Conservation (phyloP, 2,329 filamentous ascomycete genomes). For the Lecanoromycetidae sp. region DNA sequence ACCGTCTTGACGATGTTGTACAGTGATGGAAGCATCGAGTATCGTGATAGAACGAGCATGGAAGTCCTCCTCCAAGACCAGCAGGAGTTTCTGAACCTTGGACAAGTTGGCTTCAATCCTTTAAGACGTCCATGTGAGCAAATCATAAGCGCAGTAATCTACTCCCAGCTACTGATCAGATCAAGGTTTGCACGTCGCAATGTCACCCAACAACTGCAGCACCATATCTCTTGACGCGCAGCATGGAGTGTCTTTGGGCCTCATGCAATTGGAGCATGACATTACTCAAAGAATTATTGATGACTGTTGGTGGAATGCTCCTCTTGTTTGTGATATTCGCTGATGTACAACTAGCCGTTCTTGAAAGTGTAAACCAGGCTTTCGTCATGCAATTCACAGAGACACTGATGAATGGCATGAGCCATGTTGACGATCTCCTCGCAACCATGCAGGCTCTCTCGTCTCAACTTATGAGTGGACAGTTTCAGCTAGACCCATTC, state of each 20-base stretch:
- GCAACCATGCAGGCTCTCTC: slow-evolving; percentile 47
- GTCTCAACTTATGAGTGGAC: slow-evolving; percentile 15
- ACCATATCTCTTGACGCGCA: slow-evolving; percentile 23
- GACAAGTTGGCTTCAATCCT: slow-evolving; percentile 63
- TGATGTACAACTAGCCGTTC: slow-evolving; percentile 32
- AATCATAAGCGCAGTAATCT: no score
- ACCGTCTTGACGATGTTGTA: slow-evolving; percentile 61
- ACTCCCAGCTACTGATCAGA: not conserved
- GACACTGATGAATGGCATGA: slow-evolving; percentile 32
- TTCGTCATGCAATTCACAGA: slow-evolving; percentile 44
- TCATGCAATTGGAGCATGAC: slow-evolving; percentile 11
- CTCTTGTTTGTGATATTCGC: slow-evolving; percentile 13
- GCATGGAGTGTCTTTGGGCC: slow-evolving; percentile 17
- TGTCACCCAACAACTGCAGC: slow-evolving; percentile 35
- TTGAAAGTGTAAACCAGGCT: slow-evolving; percentile 48
- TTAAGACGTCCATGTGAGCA: slow-evolving; percentile 54
- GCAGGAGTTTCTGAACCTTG: slow-evolving; percentile 52
- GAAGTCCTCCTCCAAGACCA: slow-evolving; percentile 52
- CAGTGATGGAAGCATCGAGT: slow-evolving; percentile 70
- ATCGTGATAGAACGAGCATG: slow-evolving; percentile 65
- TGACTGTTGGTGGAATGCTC: slow-evolving; percentile 21
- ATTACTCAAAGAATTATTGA: slow-evolving; percentile 20
- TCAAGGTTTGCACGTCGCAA: slow-evolving; percentile 27
- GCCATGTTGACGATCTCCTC: slow-evolving; percentile 62
- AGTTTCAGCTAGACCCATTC: not conserved